Conservation (phyloP, 2,329 filamentous ascomycete species). For the Stachybotrys elegans region DNA sequence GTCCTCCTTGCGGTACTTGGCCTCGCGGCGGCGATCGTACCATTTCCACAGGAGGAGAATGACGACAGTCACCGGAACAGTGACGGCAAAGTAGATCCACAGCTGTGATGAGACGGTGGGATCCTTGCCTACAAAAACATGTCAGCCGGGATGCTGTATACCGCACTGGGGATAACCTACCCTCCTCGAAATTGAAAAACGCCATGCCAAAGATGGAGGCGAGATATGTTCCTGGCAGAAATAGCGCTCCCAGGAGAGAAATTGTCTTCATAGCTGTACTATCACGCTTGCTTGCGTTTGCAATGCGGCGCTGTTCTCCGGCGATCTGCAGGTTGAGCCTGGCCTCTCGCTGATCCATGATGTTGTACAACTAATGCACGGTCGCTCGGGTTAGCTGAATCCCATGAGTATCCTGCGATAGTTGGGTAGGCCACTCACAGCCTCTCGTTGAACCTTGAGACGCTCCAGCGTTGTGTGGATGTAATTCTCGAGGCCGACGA, state of each 20-base stretch:
- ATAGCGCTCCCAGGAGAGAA: conserved; percentile 58
- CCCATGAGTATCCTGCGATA: no score
- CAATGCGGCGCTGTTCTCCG: conserved; percentile 53
- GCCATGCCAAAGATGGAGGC: conserved; percentile 62
- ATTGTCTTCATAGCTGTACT: conserved; percentile 62
- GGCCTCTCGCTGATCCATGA: conserved; percentile 60
- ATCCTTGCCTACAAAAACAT: conserved; percentile 19
- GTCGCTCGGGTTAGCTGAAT: neutral
- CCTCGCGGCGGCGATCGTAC: conserved; percentile 47
- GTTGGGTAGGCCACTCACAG: conserved; percentile 36
- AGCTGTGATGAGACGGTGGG: conserved; percentile 45
- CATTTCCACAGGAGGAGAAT: conserved; percentile 53
- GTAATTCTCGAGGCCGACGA: conserved; percentile 58
- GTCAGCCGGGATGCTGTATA: neutral
- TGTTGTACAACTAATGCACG: conserved; percentile 56
- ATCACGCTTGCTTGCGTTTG: conserved; percentile 56
- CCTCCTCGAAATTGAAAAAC: conserved; percentile 57
- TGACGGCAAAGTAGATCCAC: conserved; percentile 61
- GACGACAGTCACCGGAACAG: conserved; percentile 49
- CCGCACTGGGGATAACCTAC: conserved; percentile 18
- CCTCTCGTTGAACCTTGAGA: conserved; percentile 55
- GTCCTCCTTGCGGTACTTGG: conserved; percentile 43
- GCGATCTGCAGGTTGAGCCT: conserved; percentile 60
- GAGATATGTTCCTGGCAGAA: conserved; percentile 58
- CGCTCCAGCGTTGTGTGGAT: conserved; percentile 57